Percentiles rank a stretch among this genome's conserved stretches.
These are phyloP conservation scores for Clitoria ternatea DNA, from an alignment of 306 rosid species.

Conservation along the genomic window DNA sequence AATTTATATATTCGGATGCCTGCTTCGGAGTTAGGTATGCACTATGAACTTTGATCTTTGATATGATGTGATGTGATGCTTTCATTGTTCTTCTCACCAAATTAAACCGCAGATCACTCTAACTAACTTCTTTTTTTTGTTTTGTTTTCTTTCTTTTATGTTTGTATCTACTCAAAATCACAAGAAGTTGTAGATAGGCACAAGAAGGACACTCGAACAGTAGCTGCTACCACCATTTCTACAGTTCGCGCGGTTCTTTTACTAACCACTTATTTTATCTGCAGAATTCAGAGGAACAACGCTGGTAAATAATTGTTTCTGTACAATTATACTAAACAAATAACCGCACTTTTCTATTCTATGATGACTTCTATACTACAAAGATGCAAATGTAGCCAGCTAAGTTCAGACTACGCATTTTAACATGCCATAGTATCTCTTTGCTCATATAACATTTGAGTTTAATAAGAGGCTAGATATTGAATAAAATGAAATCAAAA, in stretches of 20 bases:
- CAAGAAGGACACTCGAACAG: not conserved
- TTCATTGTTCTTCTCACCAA: not conserved
- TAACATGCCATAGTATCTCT: no score
- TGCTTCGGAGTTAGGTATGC: not conserved
- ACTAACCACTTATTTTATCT: not conserved
- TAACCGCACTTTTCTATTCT: no score
- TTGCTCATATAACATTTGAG: no score
- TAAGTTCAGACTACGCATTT: no score
- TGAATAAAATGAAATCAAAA: not conserved
- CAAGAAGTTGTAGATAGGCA: not conserved
- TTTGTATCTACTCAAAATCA: no score
- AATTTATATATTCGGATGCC: not conserved
- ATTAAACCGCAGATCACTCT: not conserved
- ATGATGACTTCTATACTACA: no score
- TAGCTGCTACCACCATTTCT: not conserved
- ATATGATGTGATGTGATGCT: no score
- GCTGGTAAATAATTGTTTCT: slow-evolving; percentile 10
- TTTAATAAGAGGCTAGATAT: not conserved
- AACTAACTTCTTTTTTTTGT: no score
- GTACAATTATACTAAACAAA: no score
- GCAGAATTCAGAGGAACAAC: not conserved
- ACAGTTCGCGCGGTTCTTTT: not conserved
- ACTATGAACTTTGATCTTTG: not conserved
- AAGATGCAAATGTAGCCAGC: no score
- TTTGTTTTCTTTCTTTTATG: no score